These are phyloP conservation scores for Monosporascus sp. DNA, from an alignment of 2,329 filamentous ascomycete genomes.

Conservation along the genomic window DNA sequence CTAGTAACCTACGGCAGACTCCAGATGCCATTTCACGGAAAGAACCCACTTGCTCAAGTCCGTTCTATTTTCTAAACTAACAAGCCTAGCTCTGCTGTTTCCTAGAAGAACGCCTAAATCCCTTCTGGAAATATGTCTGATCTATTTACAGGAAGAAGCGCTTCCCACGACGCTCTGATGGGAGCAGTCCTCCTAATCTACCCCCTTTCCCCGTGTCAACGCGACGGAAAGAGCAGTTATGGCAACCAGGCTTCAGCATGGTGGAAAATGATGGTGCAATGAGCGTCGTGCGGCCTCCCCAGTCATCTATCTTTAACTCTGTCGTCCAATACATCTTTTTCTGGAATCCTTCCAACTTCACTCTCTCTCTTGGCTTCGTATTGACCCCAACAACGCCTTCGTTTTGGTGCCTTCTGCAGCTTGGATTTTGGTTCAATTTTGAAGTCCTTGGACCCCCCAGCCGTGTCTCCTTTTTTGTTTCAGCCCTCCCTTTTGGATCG, in stretches of 20 bases:
- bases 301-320: too few species aligned
- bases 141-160: background rate
- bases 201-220: background rate
- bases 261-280: background rate
- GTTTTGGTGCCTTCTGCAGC: constrained; percentile 22
- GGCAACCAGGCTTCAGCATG: background rate
- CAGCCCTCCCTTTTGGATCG: background rate
- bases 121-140: too few species aligned
- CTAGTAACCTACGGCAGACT: too few species aligned
- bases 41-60: background rate
- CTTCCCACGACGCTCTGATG: background rate
- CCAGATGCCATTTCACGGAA: background rate
- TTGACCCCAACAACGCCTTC: background rate
- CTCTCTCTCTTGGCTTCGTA: background rate
- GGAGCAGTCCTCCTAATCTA: background rate
- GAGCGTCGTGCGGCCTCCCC: too few species aligned
- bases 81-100: background rate
- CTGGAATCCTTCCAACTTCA: constrained; percentile 4
- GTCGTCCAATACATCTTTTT: background rate
- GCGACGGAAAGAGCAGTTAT: background rate
- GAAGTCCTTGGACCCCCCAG: constrained; percentile 10
- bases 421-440: constrained; percentile 23
- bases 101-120: background rate
- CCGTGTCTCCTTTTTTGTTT: constrained; percentile 5
- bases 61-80: background rate